Base-by-base conservation (phyloP, 2,329 filamentous ascomycete species). In the Neonectria magnoliae region DNA sequence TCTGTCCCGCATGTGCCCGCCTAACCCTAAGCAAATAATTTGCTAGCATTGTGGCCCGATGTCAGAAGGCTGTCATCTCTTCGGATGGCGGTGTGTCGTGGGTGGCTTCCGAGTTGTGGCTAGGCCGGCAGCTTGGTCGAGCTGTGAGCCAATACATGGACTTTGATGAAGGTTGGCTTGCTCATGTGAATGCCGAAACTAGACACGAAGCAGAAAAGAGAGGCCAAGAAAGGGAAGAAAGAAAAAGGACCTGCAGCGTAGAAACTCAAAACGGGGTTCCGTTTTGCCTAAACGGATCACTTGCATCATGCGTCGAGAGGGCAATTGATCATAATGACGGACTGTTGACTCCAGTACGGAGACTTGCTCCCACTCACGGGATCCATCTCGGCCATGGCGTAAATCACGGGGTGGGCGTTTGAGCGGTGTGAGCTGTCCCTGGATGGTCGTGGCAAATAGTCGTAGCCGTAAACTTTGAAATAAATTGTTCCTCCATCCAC, bases 381-480 rank as follows among this genome's bases (percentile, higher is more conserved):
- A 38, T 31, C 13, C 14, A 48, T 9, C 44, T 53, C 38, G 48
- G 42, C 53, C 31, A 41, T 47, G 38, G 54, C 36, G 48, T 22
- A 18, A 18, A 50, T 54, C 44, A 58, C 48, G 57, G 48, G 45
- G 60, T 42, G 38, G 8, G 7, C 25, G 36, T 31, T 18, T 52
- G 60, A 56, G 47, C 53, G 54, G 55, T 48, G 50, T 54, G 27
- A 13, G 18, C 7, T 27, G 50, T 58, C 48, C 55, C 60, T 59
- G 50, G 55, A 56, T 51, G 22, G 29, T 16, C 18, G 61, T 57
- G 47, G 42, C 42, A 14, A 59, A 45, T 22, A 3, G 14, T 29
- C 51, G 48, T 54, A 58, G 54, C 55, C n/a, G 47, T 50, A 50
- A 47, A 38, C 56, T 63, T 18, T 52, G 61, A 55, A 51, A 59